Evolutionary conservation across 169 alveolate species (phyloP).

Genomic region (Ichthyophthirius multifiliis): DNA sequence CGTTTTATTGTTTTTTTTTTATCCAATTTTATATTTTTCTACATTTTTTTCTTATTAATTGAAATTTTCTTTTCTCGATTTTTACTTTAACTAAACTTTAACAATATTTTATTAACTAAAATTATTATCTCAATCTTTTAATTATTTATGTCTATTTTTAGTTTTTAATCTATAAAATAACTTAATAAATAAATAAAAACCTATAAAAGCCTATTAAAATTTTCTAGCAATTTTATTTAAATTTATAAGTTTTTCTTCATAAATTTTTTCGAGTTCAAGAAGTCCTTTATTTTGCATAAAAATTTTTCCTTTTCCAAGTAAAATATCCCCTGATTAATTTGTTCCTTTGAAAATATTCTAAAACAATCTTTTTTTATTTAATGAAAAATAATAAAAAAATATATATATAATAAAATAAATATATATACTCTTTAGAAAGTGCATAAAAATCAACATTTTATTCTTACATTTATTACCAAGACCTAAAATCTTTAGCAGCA

Average conservation of each 20-base stretch:
- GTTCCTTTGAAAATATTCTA: not conserved
- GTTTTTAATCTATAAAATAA: not conserved
- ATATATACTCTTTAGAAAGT: not conserved
- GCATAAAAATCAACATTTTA: not conserved
- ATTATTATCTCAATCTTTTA: not conserved
- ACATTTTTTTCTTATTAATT: not conserved
- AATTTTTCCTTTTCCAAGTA: constrained; percentile 4
- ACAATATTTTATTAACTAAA: not conserved
- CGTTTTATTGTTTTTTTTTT: not conserved
- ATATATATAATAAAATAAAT: not conserved
- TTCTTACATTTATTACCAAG: not conserved
- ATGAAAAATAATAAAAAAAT: not conserved
- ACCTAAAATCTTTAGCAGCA: not conserved
- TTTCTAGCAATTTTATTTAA: not conserved
- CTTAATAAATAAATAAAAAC: not conserved
- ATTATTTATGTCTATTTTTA: not conserved
- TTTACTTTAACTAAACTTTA: not conserved
- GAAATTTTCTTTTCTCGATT: not conserved
- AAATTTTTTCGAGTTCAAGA: not conserved
- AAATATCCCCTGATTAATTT: not conserved
- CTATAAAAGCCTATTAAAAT: not conserved
- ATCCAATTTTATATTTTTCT: not conserved
- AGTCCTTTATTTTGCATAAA: not conserved
- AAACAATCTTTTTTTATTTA: not conserved
- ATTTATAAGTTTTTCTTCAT: not conserved